Evolutionary conservation across 2,329 filamentous ascomycete species (phyloP).

Genomic region (Rachicladosporium sp.): DNA sequence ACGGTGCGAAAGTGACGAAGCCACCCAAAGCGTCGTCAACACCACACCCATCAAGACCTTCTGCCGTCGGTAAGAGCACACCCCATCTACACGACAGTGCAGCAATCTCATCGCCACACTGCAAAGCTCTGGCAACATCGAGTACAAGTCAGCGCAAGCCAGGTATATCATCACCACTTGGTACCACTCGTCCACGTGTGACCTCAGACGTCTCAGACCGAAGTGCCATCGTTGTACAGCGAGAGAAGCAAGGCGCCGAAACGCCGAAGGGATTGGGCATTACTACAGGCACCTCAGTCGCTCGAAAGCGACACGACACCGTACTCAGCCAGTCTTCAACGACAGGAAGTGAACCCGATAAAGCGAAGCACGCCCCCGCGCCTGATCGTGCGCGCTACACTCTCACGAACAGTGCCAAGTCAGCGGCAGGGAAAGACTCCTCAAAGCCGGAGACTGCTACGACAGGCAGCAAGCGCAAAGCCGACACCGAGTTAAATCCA

Average conservation of each 20-base stretch:
- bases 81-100: too few relatives aligned
- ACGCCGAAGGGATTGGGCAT: conserved; percentile 30
- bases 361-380: conserved; percentile 28
- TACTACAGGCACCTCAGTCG: conserved; percentile 23
- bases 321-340: conserved; percentile 13
- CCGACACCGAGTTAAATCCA: conserved; percentile 12
- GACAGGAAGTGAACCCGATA: conserved; percentile 7
- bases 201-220: conserved; percentile 40
- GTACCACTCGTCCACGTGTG: conserved; percentile 49
- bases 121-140: too few relatives aligned
- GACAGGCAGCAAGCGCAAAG: conserved; percentile 31
- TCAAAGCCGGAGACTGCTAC: too few relatives aligned
- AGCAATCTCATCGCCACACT: too few relatives aligned
- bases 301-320: conserved; percentile 18
- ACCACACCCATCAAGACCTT: too few relatives aligned
- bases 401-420: not conserved
- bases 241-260: conserved; percentile 23
- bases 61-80: too few relatives aligned
- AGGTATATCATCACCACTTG: conserved; percentile 47
- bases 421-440: too few relatives aligned
- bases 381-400: conserved; percentile 2
- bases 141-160: not conserved
- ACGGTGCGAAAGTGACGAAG: too few relatives aligned
- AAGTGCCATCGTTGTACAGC: conserved; percentile 15
- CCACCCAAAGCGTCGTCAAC: too few relatives aligned